Evolutionary conservation across 2,329 filamentous ascomycete species (phyloP).

Genomic region (Lithohypha guttulata): DNA sequence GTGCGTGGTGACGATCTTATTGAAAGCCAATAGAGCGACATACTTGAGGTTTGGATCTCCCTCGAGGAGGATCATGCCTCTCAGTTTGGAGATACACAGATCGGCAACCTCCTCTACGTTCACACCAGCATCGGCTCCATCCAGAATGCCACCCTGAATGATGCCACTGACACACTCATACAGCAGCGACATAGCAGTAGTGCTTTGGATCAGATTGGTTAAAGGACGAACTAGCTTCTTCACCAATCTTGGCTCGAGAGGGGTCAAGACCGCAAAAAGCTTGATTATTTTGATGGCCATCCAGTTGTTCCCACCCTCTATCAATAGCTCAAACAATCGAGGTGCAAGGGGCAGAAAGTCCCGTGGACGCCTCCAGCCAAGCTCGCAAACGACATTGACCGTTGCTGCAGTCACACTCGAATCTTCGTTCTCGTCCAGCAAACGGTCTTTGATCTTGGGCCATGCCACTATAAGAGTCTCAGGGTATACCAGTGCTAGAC

Average conservation of each 20-base stretch:
- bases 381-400: conserved; percentile 90
- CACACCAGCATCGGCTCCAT: conserved; percentile 64
- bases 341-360: conserved; percentile 91
- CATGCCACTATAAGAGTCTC: conserved; percentile 85
- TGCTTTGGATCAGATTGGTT: conserved; percentile 86
- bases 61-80: conserved; percentile 88
- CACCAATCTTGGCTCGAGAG: conserved; percentile 79
- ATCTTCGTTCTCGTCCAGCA: conserved; percentile 85
- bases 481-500: conserved; percentile 89
- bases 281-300: conserved; percentile 99
- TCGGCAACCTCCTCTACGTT: conserved; percentile 86
- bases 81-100: conserved; percentile 81
- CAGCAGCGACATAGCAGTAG: conserved; percentile 90
- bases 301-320: conserved; percentile 94
- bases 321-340: conserved; percentile 79
- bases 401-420: conserved; percentile 90
- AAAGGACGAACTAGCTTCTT: conserved; percentile 84
- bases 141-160: conserved; percentile 88
- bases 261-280: conserved; percentile 91
- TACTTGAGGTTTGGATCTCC: conserved; percentile 96
- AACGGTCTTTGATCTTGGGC: conserved; percentile 91
- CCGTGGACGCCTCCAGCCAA: conserved; percentile 85
- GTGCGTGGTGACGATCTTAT: conserved; percentile 83
- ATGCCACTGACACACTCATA: conserved; percentile 99
- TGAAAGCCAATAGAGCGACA: conserved; percentile 87